These are phyloP conservation scores for Kickxella alabastrina DNA, from an alignment of 192 early-diverging fungal species.

Conservation along the genomic window DNA sequence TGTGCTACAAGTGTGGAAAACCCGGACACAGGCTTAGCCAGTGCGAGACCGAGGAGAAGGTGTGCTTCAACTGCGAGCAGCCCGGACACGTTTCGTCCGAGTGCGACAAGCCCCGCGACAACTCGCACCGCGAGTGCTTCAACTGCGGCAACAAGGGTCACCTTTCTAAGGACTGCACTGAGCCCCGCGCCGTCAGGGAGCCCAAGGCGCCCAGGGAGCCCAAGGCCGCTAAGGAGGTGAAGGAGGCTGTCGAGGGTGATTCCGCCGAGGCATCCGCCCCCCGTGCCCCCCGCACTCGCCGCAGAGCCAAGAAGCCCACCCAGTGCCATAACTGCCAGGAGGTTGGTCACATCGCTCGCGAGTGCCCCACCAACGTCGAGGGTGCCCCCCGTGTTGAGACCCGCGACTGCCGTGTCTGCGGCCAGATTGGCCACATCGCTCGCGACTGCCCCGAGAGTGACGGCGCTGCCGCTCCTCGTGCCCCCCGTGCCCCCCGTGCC, in stretches of 20 bases:
- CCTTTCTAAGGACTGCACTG: constrained; percentile 44
- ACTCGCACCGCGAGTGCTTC: constrained; percentile 47
- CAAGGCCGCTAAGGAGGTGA: not conserved
- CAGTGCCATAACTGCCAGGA: constrained; percentile 4
- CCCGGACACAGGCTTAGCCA: constrained; percentile 26
- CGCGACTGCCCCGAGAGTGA: no score
- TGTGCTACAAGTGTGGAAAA: constrained; percentile 44
- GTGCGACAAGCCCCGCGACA: constrained; percentile 40
- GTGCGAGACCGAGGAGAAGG: constrained; percentile 11
- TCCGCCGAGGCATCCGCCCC: not conserved
- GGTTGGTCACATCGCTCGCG: constrained; percentile 46
- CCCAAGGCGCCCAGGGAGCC: constrained; percentile 8
- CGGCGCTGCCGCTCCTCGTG: no score
- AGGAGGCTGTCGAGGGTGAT: not conserved
- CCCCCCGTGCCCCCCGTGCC: no score
- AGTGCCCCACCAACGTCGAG: no score
- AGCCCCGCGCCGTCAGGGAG: constrained; percentile 8
- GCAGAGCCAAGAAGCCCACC: not conserved
- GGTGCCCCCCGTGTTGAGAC: no score
- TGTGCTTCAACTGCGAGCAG: constrained; percentile 54
- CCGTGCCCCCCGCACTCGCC: not conserved
- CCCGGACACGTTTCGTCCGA: constrained; percentile 43
- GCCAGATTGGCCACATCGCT: no score
- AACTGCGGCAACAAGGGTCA: constrained; percentile 52
- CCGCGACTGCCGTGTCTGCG: no score